Evolutionary conservation across 2,329 filamentous ascomycete genomes (phyloP), one percentile per base, ranked within the genome.

Genomic region (Aspergillus fructus): DNA sequence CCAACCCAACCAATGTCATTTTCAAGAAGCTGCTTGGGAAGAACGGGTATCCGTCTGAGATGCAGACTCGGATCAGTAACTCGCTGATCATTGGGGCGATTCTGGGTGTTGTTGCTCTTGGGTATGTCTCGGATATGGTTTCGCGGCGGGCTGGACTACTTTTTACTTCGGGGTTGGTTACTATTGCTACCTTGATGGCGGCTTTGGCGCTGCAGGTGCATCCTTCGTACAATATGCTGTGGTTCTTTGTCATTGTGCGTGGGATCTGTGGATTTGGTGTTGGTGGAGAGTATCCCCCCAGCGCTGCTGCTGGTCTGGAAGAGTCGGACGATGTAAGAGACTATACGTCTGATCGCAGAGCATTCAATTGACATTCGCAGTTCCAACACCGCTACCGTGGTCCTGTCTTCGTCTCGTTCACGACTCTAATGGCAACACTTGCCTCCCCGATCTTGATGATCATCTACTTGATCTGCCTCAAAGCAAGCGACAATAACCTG

Each of bases 201-300:
- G 69, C 71, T 3, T 56, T 78, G 45, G 72, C 71, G 2, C 68
- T 78, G 33, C 68, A 74, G 40, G 68, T 78, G 3, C 64, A 68
- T n/a, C 66, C 68, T 9, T 66, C 64, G 1, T 3, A 62, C 7
- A 68, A 72, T 13, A 73, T 75, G 70, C 59, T 76, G 7, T 76
- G 73, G 73, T 75, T 66, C 55, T 68, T 76, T 40, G 71, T 72
- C 8, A 59, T 74, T 1, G 72, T 71, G 6, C 69, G 74, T 4
- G 74, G 73, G 0, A 72, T 75, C 27, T 67, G 70, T 27, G 74
- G 74, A 0, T 73, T 75, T 12, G 74, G 73, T 4, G 72, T 74
- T 3, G 73, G 73, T 0, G 73, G 72, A 3, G 72, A 76, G 61
- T 74, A 74, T 56, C 73, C 73, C 27, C 68, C 71, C 1, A 71